Base-by-base conservation (phyloP, 2,329 filamentous ascomycete genomes). In the Lomentospora prolificans region DNA sequence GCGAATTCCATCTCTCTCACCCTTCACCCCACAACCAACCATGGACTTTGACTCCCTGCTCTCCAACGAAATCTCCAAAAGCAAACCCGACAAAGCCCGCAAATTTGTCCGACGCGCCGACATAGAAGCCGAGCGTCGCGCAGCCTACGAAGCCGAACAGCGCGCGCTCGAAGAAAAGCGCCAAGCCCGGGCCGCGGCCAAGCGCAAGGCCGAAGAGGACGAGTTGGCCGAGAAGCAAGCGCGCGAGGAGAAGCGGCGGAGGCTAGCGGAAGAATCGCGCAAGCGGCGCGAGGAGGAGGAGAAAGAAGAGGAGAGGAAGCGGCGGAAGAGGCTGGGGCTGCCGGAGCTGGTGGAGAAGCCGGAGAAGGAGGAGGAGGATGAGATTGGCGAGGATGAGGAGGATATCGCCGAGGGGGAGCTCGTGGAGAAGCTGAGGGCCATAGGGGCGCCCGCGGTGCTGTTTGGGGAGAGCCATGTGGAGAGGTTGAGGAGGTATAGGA, bases 11-110 rank as follows among this genome's bases (percentile, higher is more conserved):
- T n/a, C n/a, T n/a, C n/a, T n/a, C 22, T 14, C 19, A 8, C 44
- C 19, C 2, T 3, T 17, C 36, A 14, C 36, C n/a, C 36, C 12
- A n/a, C n/a, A n/a, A n/a, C 12, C 39, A n/a, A 76, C 59, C 62
- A 99, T 99, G 94, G 91, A 99, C 71, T 99, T 99, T 75, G 90
- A 90, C 59, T 82, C 90, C 33, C 76, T 99, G 51, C 95, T 99
- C 89, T 84, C 88, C 65, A 87, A 90, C 67, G 90, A 96, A 71
- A 94, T 99, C 65, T 83, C 88, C 64, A 95, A 94, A 70, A 78
- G 85, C 62, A 89, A 89, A 69, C 72, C 79, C 55, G 62, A 71
- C 44, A 61, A 72, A 44, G 62, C 72, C 54, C 85, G 86, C 64
- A 96, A 95, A 70, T 97, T 90, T 69, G 72, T 89, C 60, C 90